Evolutionary conservation across 129 eudicot species (phyloP).

Genomic region (Heracleum sosnowskyi): DNA sequence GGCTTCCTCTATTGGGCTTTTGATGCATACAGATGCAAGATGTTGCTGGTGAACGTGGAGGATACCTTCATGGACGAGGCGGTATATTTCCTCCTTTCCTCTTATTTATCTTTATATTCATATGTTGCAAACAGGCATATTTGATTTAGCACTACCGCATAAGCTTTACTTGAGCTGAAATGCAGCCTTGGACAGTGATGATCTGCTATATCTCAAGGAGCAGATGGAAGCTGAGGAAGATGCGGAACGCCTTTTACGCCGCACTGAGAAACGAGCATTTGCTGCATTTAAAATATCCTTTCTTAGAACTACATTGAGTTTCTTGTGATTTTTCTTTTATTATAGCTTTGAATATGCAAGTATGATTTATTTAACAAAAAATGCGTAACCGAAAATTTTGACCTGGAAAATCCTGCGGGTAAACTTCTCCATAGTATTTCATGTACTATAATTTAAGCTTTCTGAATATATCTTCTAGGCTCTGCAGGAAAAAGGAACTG

Average conservation of each 20-base stretch:
- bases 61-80: conserved; percentile 99
- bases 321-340: background rate
- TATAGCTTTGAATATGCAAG: background rate
- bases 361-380: background rate
- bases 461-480: background rate
- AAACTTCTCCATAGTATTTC: background rate
- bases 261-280: conserved; percentile 95
- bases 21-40: conserved; percentile 98
- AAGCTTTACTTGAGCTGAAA: conserved; percentile 28
- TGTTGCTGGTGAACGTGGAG: conserved; percentile 99
- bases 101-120: background rate
- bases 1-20: conserved; percentile 73
- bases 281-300: conserved; percentile 97
- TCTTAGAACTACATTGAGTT: background rate
- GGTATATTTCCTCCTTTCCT: conserved; percentile 35
- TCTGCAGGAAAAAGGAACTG: background rate
- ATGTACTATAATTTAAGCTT: background rate
- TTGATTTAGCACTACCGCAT: background rate
- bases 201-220: conserved; percentile 95
- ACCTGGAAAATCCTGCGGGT: background rate
- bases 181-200: conserved; percentile 99
- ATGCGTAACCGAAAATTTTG: background rate
- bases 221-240: conserved; percentile 99
- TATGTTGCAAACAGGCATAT: background rate
- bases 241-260: conserved; percentile 89